These are phyloP conservation scores for Tetradesmus lagerheimii DNA, from an alignment of 139 green algal genomes.

Conservation along the genomic window DNA sequence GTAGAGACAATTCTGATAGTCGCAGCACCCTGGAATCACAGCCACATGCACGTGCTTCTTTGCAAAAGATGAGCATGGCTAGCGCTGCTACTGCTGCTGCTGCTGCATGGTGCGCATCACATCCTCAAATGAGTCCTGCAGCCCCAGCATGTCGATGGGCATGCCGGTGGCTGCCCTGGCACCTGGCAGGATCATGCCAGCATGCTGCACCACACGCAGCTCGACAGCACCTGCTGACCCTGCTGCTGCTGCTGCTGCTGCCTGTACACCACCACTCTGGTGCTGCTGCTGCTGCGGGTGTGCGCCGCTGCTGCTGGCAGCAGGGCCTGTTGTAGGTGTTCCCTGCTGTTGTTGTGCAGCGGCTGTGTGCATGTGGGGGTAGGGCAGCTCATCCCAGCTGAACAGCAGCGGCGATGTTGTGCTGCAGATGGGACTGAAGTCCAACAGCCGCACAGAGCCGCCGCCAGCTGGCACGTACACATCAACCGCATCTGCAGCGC, in stretches of 20 bases:
- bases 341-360: neutral
- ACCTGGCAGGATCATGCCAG: constrained; percentile 56
- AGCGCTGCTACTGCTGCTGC: neutral
- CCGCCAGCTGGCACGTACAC: constrained; percentile 82
- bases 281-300: constrained; percentile 22
- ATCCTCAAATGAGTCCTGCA: constrained; percentile 51
- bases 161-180: constrained; percentile 55
- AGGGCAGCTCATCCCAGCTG: constrained; percentile 79
- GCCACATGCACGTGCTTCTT: too few species aligned
- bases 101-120: constrained; percentile 24
- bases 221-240: neutral
- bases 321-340: too few species aligned
- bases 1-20: too few species aligned
- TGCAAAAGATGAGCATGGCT: too few species aligned
- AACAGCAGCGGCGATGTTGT: constrained; percentile 93
- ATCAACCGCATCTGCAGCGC: constrained; percentile 72
- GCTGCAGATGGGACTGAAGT: constrained; percentile 90
- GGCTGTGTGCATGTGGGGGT: constrained; percentile 19
- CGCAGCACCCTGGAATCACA: too few species aligned
- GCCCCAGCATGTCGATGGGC: constrained; percentile 68
- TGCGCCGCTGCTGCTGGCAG: neutral
- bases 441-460: constrained; percentile 78
- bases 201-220: constrained; percentile 33
- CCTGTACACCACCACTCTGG: neutral
- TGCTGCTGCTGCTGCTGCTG: constrained; percentile 12